Evolutionary conservation across 306 rosid species (phyloP), one percentile per base, ranked within the genome.

Genomic region (Sophora flavescens): DNA sequence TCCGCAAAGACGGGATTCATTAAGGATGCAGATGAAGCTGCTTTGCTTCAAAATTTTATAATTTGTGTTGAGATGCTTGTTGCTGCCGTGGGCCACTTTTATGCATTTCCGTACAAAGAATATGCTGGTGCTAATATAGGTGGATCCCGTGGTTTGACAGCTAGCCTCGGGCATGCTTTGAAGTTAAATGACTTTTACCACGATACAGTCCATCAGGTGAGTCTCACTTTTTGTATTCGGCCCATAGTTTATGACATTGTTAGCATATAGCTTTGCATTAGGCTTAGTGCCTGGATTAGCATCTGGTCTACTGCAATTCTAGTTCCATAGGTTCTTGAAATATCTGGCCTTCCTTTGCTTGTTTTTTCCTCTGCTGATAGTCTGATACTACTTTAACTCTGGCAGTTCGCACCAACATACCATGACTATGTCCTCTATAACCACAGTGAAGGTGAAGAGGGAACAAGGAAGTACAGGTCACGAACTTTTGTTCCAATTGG

Each of bases 41-140:
- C 98, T 62, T 69, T 80, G 62, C 93, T 82, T 68, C 99, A 96
- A 91, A 82, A 91, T 81, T 96, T 96, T 84, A 91, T 93, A 59
- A 88, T 96, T 61, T 96, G 99, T 69, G 89, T 96, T 63, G 99
- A 96, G 96, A 96, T 96, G 99, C 96, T 96, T 77, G 63, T 88
- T 74, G 99, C 99, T 69, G 99, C 99, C 5, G 78, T 88, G 16
- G 99, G 97, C 51, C 99, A 92, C 80, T 86, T 96, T 16, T 96
- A 87, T 72, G 99, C 99, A 66, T 92, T 96, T 78, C 99, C 99
- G n/a, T 96, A 96, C 96, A 92, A 92, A 84, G 99, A 96, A 83
- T 96, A 96, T 81, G 97, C 99, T 11, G 99, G 99, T 68, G 99
- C 99, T 72, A 96, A 92, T 78, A 89, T 96, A 66, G 98, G 97